A percentile compares a stretch with the other conserved stretches of the same genome.
These are phyloP conservation scores for Vachellia pachyceras DNA, from an alignment of 306 rosid species.

Conservation along the genomic window DNA sequence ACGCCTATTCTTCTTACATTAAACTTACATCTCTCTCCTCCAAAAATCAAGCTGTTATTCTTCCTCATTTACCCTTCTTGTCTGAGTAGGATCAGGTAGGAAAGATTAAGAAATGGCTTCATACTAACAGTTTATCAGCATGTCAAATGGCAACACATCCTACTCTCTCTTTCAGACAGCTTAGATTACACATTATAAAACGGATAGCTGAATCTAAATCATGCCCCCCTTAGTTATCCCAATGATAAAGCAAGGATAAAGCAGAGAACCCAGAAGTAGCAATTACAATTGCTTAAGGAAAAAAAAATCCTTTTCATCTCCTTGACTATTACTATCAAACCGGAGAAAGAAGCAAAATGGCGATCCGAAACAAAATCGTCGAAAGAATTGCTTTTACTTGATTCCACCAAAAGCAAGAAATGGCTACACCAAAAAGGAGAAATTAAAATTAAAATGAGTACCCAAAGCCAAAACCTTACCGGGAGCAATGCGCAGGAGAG, in stretches of 20 bases:
- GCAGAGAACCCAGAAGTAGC: background rate
- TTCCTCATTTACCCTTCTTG: background rate
- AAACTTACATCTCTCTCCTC: background rate
- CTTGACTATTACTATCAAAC: background rate
- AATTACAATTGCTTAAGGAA: background rate
- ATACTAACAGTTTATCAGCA: background rate
- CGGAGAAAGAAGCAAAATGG: background rate
- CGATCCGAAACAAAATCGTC: background rate
- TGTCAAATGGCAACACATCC: background rate
- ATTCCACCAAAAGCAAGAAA: conserved; percentile 1
- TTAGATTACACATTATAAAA: background rate
- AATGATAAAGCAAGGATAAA: background rate
- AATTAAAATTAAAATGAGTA: background rate
- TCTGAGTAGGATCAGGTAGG: background rate
- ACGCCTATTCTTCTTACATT: background rate
- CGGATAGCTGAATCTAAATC: background rate
- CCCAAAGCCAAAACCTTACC: conserved; percentile 46
- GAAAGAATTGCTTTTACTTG: conserved; percentile 14
- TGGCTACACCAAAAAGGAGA: background rate
- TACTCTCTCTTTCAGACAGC: background rate
- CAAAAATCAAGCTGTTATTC: background rate
- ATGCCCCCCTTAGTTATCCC: background rate
- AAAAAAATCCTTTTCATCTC: background rate
- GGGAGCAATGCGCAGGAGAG: conserved; percentile 88
- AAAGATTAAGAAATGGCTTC: background rate